phyloP scores from a whole-genome alignment of 2,329 filamentous ascomycete species.

The Sporothrix schenckii region DNA sequence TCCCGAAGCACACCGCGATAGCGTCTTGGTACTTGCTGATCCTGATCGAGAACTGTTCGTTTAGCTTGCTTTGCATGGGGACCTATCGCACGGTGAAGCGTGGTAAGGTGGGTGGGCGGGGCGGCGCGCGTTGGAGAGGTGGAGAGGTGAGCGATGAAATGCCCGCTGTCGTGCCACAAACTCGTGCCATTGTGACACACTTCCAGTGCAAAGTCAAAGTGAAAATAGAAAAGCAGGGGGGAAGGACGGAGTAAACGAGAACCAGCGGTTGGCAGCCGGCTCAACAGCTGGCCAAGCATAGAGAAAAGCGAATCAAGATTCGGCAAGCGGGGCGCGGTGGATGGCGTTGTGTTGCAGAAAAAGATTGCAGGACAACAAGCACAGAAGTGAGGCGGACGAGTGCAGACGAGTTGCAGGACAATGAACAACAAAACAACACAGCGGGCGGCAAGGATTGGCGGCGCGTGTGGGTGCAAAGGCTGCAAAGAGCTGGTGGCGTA shows the following conservation, averaged over 20 bases:
- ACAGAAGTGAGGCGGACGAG: slow-evolving; percentile 19
- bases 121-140: not conserved
- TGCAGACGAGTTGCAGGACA: slow-evolving; percentile 4
- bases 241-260: not conserved
- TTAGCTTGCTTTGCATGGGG: slow-evolving; percentile 2
- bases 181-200: not conserved
- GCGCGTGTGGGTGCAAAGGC: slow-evolving; percentile 6
- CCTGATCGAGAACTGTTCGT: slow-evolving; percentile 18
- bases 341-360: slow-evolving; percentile 28
- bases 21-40: slow-evolving; percentile 3
- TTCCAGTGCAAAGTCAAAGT: not conserved
- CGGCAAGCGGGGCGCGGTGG: slow-evolving; percentile 19
- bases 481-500: not conserved
- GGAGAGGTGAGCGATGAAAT: slow-evolving; percentile 7
- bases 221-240: not conserved
- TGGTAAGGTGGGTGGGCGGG: not conserved
- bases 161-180: not conserved
- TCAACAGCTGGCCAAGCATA: slow-evolving; percentile 9
- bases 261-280: not conserved
- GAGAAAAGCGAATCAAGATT: slow-evolving; percentile 10
- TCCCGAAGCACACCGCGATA: not conserved
- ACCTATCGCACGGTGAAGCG: slow-evolving; percentile 13
- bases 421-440: slow-evolving; percentile 16
- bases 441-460: slow-evolving; percentile 25
- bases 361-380: slow-evolving; percentile 29